Evolutionary conservation across 2,329 filamentous ascomycete genomes (phyloP), one percentile per base, ranked within the genome.

Genomic region (Magnaporthiopsis incrustans): DNA sequence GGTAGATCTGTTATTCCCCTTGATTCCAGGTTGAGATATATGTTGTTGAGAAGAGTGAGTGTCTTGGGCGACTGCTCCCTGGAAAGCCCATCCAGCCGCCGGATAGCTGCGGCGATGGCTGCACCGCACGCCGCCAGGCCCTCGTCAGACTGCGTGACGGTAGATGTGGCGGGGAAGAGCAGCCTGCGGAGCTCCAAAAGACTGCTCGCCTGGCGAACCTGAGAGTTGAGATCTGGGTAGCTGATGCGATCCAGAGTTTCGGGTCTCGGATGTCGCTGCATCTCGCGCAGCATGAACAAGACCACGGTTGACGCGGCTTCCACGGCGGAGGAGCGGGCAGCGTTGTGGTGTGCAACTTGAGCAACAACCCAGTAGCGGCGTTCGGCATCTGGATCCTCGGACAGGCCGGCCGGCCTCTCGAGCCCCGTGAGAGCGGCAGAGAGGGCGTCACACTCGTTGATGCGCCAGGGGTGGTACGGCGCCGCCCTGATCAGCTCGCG

Each of bases 401-500:
- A 5, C 4, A 32, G 38, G 15, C 27, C 8, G 26, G 33, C 15
- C 15, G 26, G n/a, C 25, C 33, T 53, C 3, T 25, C 18, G 38
- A 22, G 18, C 18, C 64, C 67, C 30, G 67, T 56, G 11, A 82
- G 70, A 18, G 77, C 76, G 22, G 71, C 72, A 12, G 75, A 76
- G 63, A 82, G 69, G 27, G 83, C 66, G 67, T 83, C 81, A 60
- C 76, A 70, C 60, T 77, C 72, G n/a, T 70, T 73, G 53, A 81
- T 73, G 50, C 74, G 74, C 77, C 77, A 79, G 27, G 73, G 67
- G 64, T 69, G 71, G 27, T 35, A 60, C 3, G 58, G 57, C 25
- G 25, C n/a, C 32, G n/a, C 60, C 53, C 6, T 58, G 33, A 3
- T 61, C 25, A 12, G 2, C 32, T n/a, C 57, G 18, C 14, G 38